These are phyloP conservation scores for Starmerella stigmatis DNA, from an alignment of 805 yeast species.

Conservation along the genomic window DNA sequence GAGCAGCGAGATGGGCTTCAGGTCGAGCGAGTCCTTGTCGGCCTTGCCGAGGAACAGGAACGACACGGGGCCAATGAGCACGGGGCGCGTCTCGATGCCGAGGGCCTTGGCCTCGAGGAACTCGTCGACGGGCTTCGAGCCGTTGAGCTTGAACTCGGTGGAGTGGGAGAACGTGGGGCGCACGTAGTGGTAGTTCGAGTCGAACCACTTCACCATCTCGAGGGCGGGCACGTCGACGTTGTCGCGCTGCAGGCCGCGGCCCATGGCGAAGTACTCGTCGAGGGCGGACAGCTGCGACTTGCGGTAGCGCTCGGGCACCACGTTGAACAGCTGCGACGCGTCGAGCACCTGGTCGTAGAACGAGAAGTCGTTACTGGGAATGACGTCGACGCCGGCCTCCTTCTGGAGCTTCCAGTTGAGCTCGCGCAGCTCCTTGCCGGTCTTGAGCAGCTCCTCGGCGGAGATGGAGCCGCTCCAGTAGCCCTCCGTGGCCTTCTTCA, in stretches of 20 bases:
- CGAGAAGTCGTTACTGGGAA: conserved; percentile 96
- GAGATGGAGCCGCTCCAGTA: conserved; percentile 95
- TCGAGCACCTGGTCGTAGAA: conserved; percentile 96
- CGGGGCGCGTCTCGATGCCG: conserved; percentile 97
- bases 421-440: conserved; percentile 91
- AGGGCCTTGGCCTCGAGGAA: conserved; percentile 94
- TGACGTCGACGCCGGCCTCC: conserved; percentile 93
- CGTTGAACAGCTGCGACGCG: conserved; percentile 84
- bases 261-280: conserved; percentile 96
- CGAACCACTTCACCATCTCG: conserved; percentile 99
- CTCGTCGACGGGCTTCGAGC: conserved; percentile 94
- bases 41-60: conserved; percentile 93
- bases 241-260: conserved; percentile 97
- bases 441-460: conserved; percentile 76
- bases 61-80: conserved; percentile 91
- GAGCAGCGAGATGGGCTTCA: conserved; percentile 83
- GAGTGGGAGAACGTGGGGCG: conserved; percentile 97
- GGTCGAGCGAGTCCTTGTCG: conserved; percentile 92
- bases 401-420: conserved; percentile 96
- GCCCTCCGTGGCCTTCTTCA: conserved; percentile 96
- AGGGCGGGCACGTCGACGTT: conserved; percentile 98
- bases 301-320: conserved; percentile 92
- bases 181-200: conserved; percentile 98
- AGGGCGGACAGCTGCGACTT: conserved; percentile 79
- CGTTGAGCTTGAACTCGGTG: conserved; percentile 91